Evolutionary conservation across 306 rosid genomes (phyloP).

Genomic region (Ormosia emarginata): DNA sequence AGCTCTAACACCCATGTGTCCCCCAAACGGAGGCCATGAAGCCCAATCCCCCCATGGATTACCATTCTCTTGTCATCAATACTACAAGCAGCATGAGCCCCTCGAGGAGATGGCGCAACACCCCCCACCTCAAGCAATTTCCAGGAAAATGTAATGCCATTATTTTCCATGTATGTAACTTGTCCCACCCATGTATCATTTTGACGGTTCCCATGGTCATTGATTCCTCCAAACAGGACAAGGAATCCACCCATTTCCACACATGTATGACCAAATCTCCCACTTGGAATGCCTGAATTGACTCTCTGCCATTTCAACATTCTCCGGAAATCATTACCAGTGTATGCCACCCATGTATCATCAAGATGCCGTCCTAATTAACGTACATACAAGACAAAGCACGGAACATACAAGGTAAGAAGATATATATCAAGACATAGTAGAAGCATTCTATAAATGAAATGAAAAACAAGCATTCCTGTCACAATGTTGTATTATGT

Average conservation of each 20-base stretch:
- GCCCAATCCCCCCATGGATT: conserved; percentile 87
- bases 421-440: not conserved
- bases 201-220: conserved; percentile 83
- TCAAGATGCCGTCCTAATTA: conserved; percentile 81
- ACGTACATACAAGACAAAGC: conserved; percentile 11
- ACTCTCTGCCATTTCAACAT: conserved; percentile 71
- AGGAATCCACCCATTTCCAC: conserved; percentile 61
- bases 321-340: conserved; percentile 51
- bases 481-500: not conserved
- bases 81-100: conserved; percentile 84
- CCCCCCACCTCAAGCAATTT: conserved; percentile 58
- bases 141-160: conserved; percentile 65
- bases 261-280: conserved; percentile 89
- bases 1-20: conserved; percentile 90
- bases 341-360: conserved; percentile 87
- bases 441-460: not conserved
- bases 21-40: conserved; percentile 57
- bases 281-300: conserved; percentile 80
- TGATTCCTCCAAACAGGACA: conserved; percentile 89
- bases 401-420: not conserved
- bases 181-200: conserved; percentile 90
- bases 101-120: conserved; percentile 64
- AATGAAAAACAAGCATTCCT: not conserved
- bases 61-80: conserved; percentile 69
- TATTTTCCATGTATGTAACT: conserved; percentile 46